Percentiles rank a stretch among this genome's conserved stretches.
These are phyloP conservation scores for Thelephora terrestris DNA, from an alignment of 1,284 basidiomycete genomes.

Conservation along the genomic window DNA sequence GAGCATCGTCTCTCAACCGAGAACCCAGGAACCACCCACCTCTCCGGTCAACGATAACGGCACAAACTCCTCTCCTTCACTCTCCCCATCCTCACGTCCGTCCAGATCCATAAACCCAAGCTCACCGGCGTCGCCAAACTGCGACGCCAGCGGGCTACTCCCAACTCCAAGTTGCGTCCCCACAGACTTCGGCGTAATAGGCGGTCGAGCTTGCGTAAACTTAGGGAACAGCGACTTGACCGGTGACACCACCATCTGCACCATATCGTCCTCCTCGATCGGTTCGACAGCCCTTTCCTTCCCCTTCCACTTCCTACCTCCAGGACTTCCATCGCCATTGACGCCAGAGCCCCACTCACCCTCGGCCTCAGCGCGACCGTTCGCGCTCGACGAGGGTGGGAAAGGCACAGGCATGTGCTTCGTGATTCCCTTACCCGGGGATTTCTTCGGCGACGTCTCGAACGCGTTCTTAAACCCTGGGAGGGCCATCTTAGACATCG, in stretches of 20 bases:
- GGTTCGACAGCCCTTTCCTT: conserved; percentile 7
- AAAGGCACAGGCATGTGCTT: too few relatives aligned
- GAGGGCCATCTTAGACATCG: conserved; percentile 11
- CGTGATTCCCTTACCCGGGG: too few relatives aligned
- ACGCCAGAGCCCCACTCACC: conserved; percentile 15
- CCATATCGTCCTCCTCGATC: conserved; percentile 9
- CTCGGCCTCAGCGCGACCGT: conserved; percentile 10
- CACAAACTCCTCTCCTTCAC: conserved; percentile 14
- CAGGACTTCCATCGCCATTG: conserved; percentile 10
- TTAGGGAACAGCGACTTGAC: background rate
- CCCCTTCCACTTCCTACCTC: conserved; percentile 7
- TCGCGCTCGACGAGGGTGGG: conserved; percentile 9
- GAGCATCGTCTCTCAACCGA: background rate
- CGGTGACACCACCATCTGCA: conserved; percentile 12
- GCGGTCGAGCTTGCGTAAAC: background rate
- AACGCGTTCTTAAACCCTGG: conserved; percentile 30
- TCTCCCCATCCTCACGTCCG: conserved; percentile 6
- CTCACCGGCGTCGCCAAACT: too few relatives aligned
- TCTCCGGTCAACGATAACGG: conserved; percentile 36
- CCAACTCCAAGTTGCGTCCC: too few relatives aligned
- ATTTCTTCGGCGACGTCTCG: conserved; percentile 9
- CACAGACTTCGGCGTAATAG: background rate
- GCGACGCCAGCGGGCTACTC: too few relatives aligned
- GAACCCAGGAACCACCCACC: conserved; percentile 27
- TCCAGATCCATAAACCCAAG: conserved; percentile 1